Evolutionary conservation across 208 protist genomes (phyloP), one percentile per base, ranked within the genome.

Genomic region (Leishmania aethiopica): DNA sequence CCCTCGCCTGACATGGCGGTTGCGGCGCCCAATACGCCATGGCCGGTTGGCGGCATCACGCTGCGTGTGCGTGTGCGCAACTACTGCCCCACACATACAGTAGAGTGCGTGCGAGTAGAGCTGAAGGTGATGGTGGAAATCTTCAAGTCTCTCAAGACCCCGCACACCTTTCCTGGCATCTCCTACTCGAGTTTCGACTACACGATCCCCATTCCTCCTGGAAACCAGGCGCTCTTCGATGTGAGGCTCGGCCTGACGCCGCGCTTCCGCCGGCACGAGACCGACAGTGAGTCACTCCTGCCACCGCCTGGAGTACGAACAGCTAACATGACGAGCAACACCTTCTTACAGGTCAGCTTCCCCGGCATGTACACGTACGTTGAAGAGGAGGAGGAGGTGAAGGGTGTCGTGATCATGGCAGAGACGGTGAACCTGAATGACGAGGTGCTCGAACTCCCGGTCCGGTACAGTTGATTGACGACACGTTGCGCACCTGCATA

Each of bases 91-190:
- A 35, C 51, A 3, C 77, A 81, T 19, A 84, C 84, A 40, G 85
- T 93, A 66, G 35, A 42, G 49, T 59, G 83, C 59, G 88, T 92
- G 47, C 86, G 88, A 22, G 88, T 93, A 4, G 90, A 93, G 74
- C 85, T 93, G 69, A 82, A 85, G 64, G 90, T 87, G 73, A 86
- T 69, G 53, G 81, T 93, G 40, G 81, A 90, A 69, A 77, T 93
- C 47, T 93, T 93, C 84, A 93, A 92, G 77, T 82, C 90, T 17
- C 88, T 93, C n/a, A 88, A 88, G 78, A 80, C 82, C 35, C 86
- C 90, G n/a, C 80, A 80, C 55, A 84, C 84, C 55, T 86, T 86
- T 64, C 83, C 83, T 22, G 83, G 83, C 3, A n/a, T 86, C 51
- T 87, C 88, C 25, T 86, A 92, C 77, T 84, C 88, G 19, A 83